phyloP scores from a whole-genome alignment of 805 yeast species.

The Yarrowia sp. region DNA sequence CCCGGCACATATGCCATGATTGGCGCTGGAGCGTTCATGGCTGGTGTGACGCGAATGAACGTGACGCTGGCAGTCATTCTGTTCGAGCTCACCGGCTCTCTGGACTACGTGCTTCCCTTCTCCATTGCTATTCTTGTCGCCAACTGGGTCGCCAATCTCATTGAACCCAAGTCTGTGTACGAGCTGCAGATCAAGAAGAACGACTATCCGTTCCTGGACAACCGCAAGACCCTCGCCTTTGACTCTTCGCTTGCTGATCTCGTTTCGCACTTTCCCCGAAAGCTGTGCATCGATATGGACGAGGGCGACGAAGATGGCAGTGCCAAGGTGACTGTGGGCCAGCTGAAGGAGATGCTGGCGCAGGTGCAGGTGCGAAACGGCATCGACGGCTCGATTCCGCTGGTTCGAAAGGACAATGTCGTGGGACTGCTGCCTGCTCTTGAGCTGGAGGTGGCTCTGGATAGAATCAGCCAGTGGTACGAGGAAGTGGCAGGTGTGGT shows the following conservation, averaged over 20 bases:
- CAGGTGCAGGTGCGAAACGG: slow-evolving; percentile 54
- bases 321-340: slow-evolving; percentile 50
- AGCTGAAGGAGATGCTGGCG: slow-evolving; percentile 51
- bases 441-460: slow-evolving; percentile 60
- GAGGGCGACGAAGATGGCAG: slow-evolving; percentile 43
- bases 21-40: slow-evolving; percentile 94
- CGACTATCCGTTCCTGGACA: slow-evolving; percentile 62
- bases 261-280: slow-evolving; percentile 46
- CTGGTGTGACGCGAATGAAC: slow-evolving; percentile 93
- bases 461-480: slow-evolving; percentile 50
- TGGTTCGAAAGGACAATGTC: slow-evolving; percentile 52
- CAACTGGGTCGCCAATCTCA: slow-evolving; percentile 61
- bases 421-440: slow-evolving; percentile 60
- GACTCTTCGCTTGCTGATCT: slow-evolving; percentile 54
- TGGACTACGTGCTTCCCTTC: slow-evolving; percentile 64
- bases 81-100: slow-evolving; percentile 71
- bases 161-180: slow-evolving; percentile 60
- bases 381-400: slow-evolving; percentile 62
- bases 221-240: slow-evolving; percentile 51
- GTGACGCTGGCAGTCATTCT: slow-evolving; percentile 92
- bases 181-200: slow-evolving; percentile 57
- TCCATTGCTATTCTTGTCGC: slow-evolving; percentile 64
- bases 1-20: slow-evolving; percentile 95
- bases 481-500: slow-evolving; percentile 17
- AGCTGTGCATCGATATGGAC: slow-evolving; percentile 52